Conservation (phyloP, 1,139 yeast genomes). For the Magnusiomyces paraingens region DNA sequence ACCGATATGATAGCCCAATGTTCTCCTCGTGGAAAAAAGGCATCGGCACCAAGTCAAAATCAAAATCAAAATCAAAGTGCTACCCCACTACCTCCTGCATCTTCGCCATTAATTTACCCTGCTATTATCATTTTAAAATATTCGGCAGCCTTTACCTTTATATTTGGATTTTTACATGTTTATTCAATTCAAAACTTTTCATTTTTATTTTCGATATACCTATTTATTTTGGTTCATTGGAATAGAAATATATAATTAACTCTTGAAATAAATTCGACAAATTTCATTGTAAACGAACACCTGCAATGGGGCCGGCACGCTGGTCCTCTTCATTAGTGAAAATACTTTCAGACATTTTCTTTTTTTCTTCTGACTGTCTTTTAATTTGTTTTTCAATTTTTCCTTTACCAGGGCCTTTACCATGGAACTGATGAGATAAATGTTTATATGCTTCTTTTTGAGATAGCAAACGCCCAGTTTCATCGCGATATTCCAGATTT, state of each 20-base stretch:
- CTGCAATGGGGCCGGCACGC: slow-evolving; percentile 11
- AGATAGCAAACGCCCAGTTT: slow-evolving; percentile 55
- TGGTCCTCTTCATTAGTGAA: slow-evolving; percentile 16
- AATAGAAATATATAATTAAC: neutral
- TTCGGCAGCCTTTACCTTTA: slow-evolving; percentile 2
- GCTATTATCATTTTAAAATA: slow-evolving; percentile 8
- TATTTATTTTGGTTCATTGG: neutral
- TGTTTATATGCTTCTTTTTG: slow-evolving; percentile 81
- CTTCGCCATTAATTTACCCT: neutral
- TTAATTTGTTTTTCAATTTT: slow-evolving; percentile 37
- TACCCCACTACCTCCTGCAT: neutral
- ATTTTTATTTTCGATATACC: neutral
- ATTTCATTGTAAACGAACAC: slow-evolving; percentile 14
- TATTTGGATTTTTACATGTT: slow-evolving; percentile 4
- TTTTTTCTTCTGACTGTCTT: slow-evolving; percentile 33
- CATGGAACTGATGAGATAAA: slow-evolving; percentile 83
- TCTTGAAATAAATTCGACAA: no score
- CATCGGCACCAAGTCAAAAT: neutral
- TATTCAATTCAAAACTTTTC: slow-evolving; percentile 1
- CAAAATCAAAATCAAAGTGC: neutral
- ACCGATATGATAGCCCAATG: neutral
- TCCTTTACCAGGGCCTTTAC: slow-evolving; percentile 45
- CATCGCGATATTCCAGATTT: slow-evolving; percentile 61
- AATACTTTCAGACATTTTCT: slow-evolving; percentile 26
- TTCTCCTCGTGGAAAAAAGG: neutral